phyloP scores from a whole-genome alignment of 768 basidiomycete species.

The Pluteus cervinus region DNA sequence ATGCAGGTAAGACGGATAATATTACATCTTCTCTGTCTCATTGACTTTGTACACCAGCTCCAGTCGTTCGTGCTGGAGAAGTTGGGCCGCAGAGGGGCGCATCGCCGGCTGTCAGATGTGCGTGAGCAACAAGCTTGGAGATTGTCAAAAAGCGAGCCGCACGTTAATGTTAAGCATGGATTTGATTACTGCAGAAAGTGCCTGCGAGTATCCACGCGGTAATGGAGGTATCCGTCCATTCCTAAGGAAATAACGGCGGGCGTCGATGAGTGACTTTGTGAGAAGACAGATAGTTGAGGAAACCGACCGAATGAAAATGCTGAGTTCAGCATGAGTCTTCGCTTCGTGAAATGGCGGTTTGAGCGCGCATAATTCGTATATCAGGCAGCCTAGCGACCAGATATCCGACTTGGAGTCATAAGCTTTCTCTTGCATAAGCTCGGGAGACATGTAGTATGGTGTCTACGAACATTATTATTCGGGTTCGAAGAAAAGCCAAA shows the following conservation, averaged over 20 bases:
- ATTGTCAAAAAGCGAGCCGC: conserved; percentile 8
- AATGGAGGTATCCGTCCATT: conserved; percentile 90
- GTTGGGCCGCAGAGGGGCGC: conserved; percentile 77
- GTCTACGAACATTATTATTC: conserved; percentile 50
- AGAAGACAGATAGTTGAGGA: neutral
- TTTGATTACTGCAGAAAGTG: conserved; percentile 69
- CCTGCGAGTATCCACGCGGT: conserved; percentile 75
- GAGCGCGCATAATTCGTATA: conserved; percentile 92
- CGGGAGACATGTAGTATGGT: conserved; percentile 99
- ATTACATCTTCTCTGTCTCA: conserved; percentile 77
- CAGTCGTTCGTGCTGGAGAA: conserved; percentile 75
- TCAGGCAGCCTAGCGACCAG: conserved; percentile 96
- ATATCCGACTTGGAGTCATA: conserved; percentile 99
- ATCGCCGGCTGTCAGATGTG: conserved; percentile 61
- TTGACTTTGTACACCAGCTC: conserved; percentile 65
- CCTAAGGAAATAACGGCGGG: conserved; percentile 26
- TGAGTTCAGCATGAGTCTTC: conserved; percentile 82
- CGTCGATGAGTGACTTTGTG: too few relatives aligned
- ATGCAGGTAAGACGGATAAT: conserved; percentile 3
- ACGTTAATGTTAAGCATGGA: conserved; percentile 86
- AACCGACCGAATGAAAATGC: conserved; percentile 68
- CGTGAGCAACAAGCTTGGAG: conserved; percentile 3
- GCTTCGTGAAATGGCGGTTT: conserved; percentile 94
- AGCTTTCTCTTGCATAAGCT: conserved; percentile 93
- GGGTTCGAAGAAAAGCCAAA: conserved; percentile 1